phyloP scores from a whole-genome alignment of 2,329 filamentous ascomycete species.

The Aspergillus udagawae region DNA sequence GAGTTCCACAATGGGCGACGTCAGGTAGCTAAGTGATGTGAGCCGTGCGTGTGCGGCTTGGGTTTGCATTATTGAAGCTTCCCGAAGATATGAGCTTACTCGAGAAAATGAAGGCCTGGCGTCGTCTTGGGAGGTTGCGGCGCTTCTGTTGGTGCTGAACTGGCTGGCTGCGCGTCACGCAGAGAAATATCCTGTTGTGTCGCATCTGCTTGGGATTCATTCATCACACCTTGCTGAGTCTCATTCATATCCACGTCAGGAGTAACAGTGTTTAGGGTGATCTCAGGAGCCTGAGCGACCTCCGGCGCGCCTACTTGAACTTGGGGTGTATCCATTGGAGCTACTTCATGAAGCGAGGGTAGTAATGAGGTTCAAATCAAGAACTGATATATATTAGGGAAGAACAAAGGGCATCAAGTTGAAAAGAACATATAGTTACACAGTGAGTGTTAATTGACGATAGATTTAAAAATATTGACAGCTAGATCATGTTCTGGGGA shows the following conservation, averaged over 20 bases:
- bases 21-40: slow-evolving; percentile 49
- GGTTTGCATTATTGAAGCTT: background rate
- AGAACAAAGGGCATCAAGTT: background rate
- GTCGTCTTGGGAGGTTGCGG: slow-evolving; percentile 16
- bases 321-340: slow-evolving; percentile 17
- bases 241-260: slow-evolving; percentile 26
- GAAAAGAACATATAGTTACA: background rate
- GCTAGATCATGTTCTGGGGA: background rate
- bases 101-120: slow-evolving; percentile 23
- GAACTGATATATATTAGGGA: background rate
- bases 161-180: slow-evolving; percentile 17
- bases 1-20: slow-evolving; percentile 66
- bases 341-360: background rate
- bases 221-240: slow-evolving; percentile 12
- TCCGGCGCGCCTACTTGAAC: slow-evolving; percentile 15
- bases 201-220: slow-evolving; percentile 13
- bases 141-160: slow-evolving; percentile 12
- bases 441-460: background rate
- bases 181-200: slow-evolving; percentile 20
- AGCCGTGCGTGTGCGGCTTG: slow-evolving; percentile 2
- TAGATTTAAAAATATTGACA: background rate
- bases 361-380: background rate
- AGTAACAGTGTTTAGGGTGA: slow-evolving; percentile 3
- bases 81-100: slow-evolving; percentile 20
- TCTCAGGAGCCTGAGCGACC: background rate